Conservation (phyloP, 2,329 filamentous ascomycete species). For the Neonectria neomacrospora region DNA sequence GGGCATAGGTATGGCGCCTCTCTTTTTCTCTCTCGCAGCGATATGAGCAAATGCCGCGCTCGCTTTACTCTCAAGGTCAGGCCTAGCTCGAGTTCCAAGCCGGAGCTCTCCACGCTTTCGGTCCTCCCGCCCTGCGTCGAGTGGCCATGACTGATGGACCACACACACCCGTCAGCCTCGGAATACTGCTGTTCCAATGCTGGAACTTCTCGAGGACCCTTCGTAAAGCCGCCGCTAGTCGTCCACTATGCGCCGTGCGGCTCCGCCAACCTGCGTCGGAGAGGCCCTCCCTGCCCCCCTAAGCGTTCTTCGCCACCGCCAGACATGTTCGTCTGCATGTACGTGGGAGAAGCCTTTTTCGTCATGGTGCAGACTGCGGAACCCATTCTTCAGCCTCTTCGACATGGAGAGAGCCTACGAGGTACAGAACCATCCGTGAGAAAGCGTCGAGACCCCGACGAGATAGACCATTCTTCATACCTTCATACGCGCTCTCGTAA, state of each 20-base stretch:
- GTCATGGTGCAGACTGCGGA: slow-evolving; percentile 21
- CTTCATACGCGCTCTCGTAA: too few species aligned
- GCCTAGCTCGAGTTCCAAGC: slow-evolving; percentile 3
- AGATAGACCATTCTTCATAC: background rate
- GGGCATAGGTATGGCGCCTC: too few species aligned
- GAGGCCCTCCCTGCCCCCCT: background rate
- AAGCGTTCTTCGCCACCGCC: slow-evolving; percentile 3
- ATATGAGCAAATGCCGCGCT: slow-evolving; percentile 13
- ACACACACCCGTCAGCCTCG: slow-evolving; percentile 40
- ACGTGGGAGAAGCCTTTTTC: slow-evolving; percentile 6
- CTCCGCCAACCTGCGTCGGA: slow-evolving; percentile 15
- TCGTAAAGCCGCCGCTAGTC: slow-evolving; percentile 16
- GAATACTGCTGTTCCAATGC: slow-evolving; percentile 24
- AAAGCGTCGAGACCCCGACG: background rate
- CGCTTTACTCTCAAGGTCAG: slow-evolving; percentile 17
- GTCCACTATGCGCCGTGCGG: slow-evolving; percentile 16
- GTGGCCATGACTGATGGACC: slow-evolving; percentile 28
- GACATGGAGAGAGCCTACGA: background rate
- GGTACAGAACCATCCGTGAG: background rate
- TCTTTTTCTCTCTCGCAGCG: background rate
- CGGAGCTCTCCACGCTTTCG: slow-evolving; percentile 14
- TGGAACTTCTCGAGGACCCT: background rate
- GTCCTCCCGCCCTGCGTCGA: slow-evolving; percentile 26
- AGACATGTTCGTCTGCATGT: slow-evolving; percentile 1
- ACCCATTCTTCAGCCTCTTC: background rate